Base-by-base conservation (phyloP, 1,284 basidiomycete genomes). In the Wolfiporia cocos region DNA sequence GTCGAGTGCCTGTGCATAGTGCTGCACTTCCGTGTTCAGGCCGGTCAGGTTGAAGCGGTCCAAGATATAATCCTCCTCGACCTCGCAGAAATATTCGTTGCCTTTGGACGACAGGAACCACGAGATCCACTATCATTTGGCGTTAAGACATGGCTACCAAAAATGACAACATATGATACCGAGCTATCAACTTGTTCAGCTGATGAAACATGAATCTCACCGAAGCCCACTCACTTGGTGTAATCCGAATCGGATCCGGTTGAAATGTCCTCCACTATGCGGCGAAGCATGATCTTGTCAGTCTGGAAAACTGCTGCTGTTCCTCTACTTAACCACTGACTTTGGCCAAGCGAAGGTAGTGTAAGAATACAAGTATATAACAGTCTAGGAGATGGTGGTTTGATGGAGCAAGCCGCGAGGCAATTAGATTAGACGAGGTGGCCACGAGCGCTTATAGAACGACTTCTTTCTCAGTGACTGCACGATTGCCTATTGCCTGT, bases 1-100 rank as follows among this genome's bases (percentile, higher is more conserved):
- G 62, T 99, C 95, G 41, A 99, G 70, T 0, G 95, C 95, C 56
- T 96, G 86, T 2, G 86, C 70, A 58, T 98, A 99, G 67, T 97
- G 92, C 50, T 92, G 81, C 5, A 98, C 92, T 64, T 99, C 95
- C 51, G 89, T 89, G 67, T 98, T 98, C 48, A 98, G 74, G 2
- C 96, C 95, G 1, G 95, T 99, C 43, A 99, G 74, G 66, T 98
- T 99, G 80, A 99, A 98, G 35, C 95, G 79, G 68, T 99, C 95
- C 38, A 98, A 76, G 56, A 99, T 98, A 66, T 98, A 99, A 67
- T 98, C 95, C 60, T 98, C 94, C 62, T 99, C 96, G 51, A 99
- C 92, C 70, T 99, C 94, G 66, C 94, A 97, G 64, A 98, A 99
- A 73, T 99, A 99, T 69, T 99, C 95, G 67, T 90, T 89, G 40